Evolutionary conservation across 257 asterid species (phyloP).

Genomic region (Solanum gracilifrons): DNA sequence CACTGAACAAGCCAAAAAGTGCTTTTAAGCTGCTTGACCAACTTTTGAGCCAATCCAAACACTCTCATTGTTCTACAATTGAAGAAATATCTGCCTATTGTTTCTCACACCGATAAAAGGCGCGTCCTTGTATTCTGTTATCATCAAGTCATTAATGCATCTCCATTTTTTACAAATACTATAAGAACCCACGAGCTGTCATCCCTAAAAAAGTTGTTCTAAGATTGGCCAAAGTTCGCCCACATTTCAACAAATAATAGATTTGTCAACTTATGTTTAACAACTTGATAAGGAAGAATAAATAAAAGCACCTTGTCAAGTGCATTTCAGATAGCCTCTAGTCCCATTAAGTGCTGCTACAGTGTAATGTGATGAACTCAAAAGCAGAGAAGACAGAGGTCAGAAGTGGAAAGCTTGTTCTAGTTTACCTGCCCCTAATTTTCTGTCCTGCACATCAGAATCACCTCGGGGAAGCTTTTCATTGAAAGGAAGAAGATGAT

Average conservation of each 20-base stretch:
- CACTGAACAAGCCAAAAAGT: not conserved
- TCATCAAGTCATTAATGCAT: not conserved
- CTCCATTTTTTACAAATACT: not conserved
- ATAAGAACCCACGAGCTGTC: not conserved
- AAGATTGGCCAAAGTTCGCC: not conserved
- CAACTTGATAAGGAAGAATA: not conserved
- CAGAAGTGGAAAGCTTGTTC: not conserved
- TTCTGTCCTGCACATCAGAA: conserved; percentile 5
- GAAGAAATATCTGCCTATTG: not conserved
- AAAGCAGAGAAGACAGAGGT: not conserved
- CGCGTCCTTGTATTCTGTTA: not conserved
- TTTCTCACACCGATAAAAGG: not conserved
- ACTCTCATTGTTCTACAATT: not conserved
- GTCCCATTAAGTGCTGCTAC: not conserved
- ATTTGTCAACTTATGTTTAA: not conserved
- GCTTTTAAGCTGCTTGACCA: not conserved
- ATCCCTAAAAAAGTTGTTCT: not conserved
- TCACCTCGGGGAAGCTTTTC: conserved; percentile 24
- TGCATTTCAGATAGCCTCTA: not conserved
- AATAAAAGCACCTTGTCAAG: not conserved
- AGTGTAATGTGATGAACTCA: not conserved
- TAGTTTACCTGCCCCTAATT: not conserved
- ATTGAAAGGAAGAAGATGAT: conserved; percentile 43
- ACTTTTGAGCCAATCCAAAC: not conserved
- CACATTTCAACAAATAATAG: not conserved